Conservation (phyloP, 768 basidiomycete species). For the Strobilomyces echinocephalus region DNA sequence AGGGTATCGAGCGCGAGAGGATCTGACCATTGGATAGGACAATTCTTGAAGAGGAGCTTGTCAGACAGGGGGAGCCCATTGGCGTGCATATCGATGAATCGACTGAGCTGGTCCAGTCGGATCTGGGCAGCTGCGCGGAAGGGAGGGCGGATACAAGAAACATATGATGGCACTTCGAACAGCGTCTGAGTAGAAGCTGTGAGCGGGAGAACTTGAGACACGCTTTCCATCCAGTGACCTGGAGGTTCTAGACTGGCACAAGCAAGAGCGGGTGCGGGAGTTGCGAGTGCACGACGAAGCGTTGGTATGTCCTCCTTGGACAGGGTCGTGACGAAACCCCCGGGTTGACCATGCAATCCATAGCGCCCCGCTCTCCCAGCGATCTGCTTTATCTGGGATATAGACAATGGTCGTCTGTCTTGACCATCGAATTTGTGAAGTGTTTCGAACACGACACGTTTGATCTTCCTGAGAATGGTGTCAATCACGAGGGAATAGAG, state of each 20-base stretch:
- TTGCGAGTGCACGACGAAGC: constrained; percentile 51
- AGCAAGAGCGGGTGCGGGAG: constrained; percentile 46
- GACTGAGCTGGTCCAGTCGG: constrained; percentile 29
- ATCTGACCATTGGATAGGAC: constrained; percentile 17
- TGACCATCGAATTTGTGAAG: constrained; percentile 63
- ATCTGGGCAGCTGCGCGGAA: constrained; percentile 36
- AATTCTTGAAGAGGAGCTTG: constrained; percentile 41
- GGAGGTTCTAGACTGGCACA: constrained; percentile 46
- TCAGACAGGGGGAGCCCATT: constrained; percentile 41
- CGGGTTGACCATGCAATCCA: constrained; percentile 53
- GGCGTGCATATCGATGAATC: constrained; percentile 40
- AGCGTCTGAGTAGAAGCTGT: constrained; percentile 38
- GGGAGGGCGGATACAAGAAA: constrained; percentile 40
- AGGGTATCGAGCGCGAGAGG: constrained; percentile 18
- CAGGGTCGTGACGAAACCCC: constrained; percentile 76
- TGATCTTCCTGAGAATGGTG: constrained; percentile 68
- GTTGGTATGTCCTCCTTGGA: constrained; percentile 53
- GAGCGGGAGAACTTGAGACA: constrained; percentile 42
- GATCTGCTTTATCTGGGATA: constrained; percentile 88
- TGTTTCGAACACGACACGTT: constrained; percentile 73
- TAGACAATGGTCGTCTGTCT: constrained; percentile 43
- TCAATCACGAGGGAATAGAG: background rate
- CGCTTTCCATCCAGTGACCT: constrained; percentile 18
- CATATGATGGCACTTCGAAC: constrained; percentile 45
- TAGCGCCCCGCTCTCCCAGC: constrained; percentile 92